Percentiles rank a stretch among this genome's conserved stretches.
phyloP scores from a whole-genome alignment of 352 stramenopile species.

The Phytophthora tentaculata region DNA sequence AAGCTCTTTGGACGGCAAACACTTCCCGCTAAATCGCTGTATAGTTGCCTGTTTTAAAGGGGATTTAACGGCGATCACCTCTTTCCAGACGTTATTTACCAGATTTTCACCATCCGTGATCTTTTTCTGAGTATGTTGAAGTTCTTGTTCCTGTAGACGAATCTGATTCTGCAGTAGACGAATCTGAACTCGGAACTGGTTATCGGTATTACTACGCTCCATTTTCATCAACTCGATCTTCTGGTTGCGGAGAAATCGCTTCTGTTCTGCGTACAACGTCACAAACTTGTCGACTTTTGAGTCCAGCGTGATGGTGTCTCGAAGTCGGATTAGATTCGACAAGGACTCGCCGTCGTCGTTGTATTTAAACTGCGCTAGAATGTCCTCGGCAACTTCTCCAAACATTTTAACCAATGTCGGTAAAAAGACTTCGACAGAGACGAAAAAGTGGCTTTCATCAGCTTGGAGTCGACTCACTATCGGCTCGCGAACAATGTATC shows the following conservation, averaged over 20 bases:
- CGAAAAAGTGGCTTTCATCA: slow-evolving; percentile 29
- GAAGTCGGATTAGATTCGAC: slow-evolving; percentile 65
- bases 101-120: slow-evolving; percentile 53
- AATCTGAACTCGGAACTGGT: slow-evolving; percentile 62
- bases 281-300: slow-evolving; percentile 58
- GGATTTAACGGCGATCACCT: slow-evolving; percentile 43
- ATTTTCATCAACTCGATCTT: slow-evolving; percentile 71
- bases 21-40: background rate
- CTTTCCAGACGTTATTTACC: slow-evolving; percentile 68
- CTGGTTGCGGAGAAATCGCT: slow-evolving; percentile 56
- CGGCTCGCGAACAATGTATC: slow-evolving; percentile 46
- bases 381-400: slow-evolving; percentile 66
- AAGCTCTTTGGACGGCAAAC: slow-evolving; percentile 41
- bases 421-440: slow-evolving; percentile 54
- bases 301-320: slow-evolving; percentile 73
- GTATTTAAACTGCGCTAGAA: slow-evolving; percentile 82
- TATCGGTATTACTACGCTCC: slow-evolving; percentile 54
- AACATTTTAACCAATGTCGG: slow-evolving; percentile 53
- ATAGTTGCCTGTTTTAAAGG: slow-evolving; percentile 7
- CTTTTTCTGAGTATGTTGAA: slow-evolving; percentile 61
- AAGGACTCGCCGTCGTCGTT: slow-evolving; percentile 83
- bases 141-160: slow-evolving; percentile 61
- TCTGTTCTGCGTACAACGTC: slow-evolving; percentile 50
- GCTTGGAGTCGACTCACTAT: slow-evolving; percentile 16
- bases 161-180: slow-evolving; percentile 68